A percentile compares a stretch with the other conserved stretches of the same genome.
These are phyloP conservation scores for Carex pumila DNA, from an alignment of 176 grass and related monocot genomes.

Conservation along the genomic window DNA sequence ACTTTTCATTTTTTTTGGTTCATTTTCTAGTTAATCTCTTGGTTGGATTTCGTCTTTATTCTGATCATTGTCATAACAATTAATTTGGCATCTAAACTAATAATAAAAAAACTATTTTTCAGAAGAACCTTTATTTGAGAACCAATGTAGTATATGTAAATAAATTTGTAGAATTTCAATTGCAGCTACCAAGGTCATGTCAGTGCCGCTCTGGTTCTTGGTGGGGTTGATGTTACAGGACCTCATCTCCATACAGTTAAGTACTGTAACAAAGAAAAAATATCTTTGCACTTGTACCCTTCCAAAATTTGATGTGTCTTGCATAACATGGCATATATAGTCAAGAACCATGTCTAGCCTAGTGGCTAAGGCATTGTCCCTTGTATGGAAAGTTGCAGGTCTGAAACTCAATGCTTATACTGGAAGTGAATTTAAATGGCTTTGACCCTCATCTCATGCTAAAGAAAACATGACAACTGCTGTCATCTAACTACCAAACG, in stretches of 20 bases:
- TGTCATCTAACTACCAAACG: neutral
- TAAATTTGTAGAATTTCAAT: slow-evolving; percentile 16
- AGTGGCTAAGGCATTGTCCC: no score
- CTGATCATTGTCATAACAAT: neutral
- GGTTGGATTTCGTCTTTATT: neutral
- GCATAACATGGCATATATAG: neutral
- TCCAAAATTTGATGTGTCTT: neutral
- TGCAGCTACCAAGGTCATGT: slow-evolving; percentile 81
- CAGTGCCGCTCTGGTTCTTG: slow-evolving; percentile 84
- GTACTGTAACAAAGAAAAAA: neutral
- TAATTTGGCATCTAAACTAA: neutral
- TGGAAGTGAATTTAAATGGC: no score
- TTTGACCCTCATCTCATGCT: no score
- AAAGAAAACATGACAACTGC: neutral
- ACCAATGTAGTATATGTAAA: neutral
- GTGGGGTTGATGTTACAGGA: slow-evolving; percentile 78
- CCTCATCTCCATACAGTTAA: slow-evolving; percentile 88
- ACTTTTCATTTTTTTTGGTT: neutral
- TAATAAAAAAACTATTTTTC: neutral
- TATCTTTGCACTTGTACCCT: neutral
- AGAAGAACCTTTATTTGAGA: neutral
- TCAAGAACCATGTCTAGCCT: no score
- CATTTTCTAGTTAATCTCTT: neutral
- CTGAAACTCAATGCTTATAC: no score
- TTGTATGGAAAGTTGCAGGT: no score